Conservation (phyloP, 2,329 filamentous ascomycete genomes). For the Aureobasidium sp. region DNA sequence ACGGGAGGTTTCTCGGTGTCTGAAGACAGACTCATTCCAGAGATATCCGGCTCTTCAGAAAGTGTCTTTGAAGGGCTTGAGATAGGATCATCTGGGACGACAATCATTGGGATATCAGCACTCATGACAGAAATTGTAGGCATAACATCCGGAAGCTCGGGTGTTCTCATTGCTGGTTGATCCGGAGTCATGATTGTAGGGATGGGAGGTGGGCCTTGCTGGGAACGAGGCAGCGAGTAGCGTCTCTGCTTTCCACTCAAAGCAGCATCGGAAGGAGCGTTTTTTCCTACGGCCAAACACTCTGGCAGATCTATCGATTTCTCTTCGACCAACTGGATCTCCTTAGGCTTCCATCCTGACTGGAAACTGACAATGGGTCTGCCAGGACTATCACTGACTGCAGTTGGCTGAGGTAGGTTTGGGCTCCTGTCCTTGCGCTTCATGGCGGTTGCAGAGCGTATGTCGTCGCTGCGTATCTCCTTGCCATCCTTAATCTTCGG, state of each 20-base stretch:
- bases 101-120: slow-evolving; percentile 36
- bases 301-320: background rate
- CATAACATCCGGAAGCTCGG: slow-evolving; percentile 1
- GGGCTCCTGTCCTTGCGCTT: slow-evolving; percentile 75
- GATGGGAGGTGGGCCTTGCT: slow-evolving; percentile 15
- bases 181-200: slow-evolving; percentile 47
- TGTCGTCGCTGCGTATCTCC: slow-evolving; percentile 79
- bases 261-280: background rate
- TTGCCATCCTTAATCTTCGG: slow-evolving; percentile 64
- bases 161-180: slow-evolving; percentile 18
- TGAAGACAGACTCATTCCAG: slow-evolving; percentile 20
- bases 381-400: slow-evolving; percentile 82
- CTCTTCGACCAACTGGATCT: slow-evolving; percentile 59
- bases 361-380: slow-evolving; percentile 98
- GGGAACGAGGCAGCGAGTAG: slow-evolving; percentile 3
- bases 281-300: background rate
- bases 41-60: slow-evolving; percentile 27
- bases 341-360: slow-evolving; percentile 66
- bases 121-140: slow-evolving; percentile 1
- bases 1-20: slow-evolving; percentile 9
- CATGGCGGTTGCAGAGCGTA: slow-evolving; percentile 85
- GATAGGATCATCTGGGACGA: slow-evolving; percentile 34
- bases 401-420: slow-evolving; percentile 78
- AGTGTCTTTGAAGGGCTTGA: slow-evolving; percentile 21
- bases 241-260: slow-evolving; percentile 6